Evolutionary conservation across 2,329 filamentous ascomycete genomes (phyloP).

Genomic region (Alternaria gansuensis): DNA sequence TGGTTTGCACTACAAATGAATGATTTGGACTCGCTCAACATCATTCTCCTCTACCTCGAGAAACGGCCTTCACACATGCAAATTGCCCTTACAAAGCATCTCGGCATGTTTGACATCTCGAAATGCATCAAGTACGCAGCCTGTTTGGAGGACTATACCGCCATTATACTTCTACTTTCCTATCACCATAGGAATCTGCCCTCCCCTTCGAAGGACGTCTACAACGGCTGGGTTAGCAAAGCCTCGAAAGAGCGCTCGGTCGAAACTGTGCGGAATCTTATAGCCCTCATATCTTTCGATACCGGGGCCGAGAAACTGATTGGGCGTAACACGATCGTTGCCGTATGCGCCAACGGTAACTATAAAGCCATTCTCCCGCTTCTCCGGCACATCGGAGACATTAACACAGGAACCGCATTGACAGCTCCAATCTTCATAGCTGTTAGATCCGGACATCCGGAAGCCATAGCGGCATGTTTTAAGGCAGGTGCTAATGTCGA

Average conservation of each 20-base stretch:
- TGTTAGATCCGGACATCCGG: background rate
- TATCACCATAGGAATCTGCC: background rate
- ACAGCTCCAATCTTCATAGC: background rate
- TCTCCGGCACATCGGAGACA: background rate
- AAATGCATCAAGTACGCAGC: fast-evolving
- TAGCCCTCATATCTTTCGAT: background rate
- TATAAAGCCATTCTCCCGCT: background rate
- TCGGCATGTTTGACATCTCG: background rate
- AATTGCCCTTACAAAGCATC: background rate
- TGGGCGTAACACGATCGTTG: background rate
- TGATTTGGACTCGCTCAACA: background rate
- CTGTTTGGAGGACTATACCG: background rate
- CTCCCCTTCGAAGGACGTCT: background rate
- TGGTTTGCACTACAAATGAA: background rate
- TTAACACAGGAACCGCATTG: background rate
- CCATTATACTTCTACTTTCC: background rate
- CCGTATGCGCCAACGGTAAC: background rate
- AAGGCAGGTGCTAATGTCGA: background rate
- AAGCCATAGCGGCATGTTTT: background rate
- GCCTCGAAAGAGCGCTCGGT: background rate
- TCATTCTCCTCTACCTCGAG: background rate
- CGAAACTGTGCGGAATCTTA: background rate
- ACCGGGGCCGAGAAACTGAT: background rate
- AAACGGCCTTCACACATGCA: fast-evolving
- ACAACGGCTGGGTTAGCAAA: background rate